These are phyloP conservation scores for Cyberlindnera amylophila DNA, from an alignment of 805 yeast species.

Conservation along the genomic window DNA sequence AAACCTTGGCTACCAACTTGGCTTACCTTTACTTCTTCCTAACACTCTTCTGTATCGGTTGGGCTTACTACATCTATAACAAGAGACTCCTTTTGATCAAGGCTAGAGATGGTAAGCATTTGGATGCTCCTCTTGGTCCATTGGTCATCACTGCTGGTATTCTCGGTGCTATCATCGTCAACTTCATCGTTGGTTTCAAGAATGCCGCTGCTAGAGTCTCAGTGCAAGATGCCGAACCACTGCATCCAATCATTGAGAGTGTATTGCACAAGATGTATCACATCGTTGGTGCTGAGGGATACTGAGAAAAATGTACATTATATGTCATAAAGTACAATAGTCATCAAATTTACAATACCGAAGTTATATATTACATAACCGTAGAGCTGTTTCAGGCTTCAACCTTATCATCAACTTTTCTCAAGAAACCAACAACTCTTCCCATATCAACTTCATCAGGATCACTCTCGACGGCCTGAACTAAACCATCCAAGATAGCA, in stretches of 20 bases:
- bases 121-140: constrained; percentile 91
- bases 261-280: constrained; percentile 31
- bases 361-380: neutral
- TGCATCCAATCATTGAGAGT: constrained; percentile 26
- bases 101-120: constrained; percentile 79
- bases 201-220: constrained; percentile 29
- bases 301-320: constrained; percentile 4
- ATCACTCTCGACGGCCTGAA: constrained; percentile 88
- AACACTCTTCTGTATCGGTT: constrained; percentile 76
- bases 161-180: constrained; percentile 59
- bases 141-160: constrained; percentile 70
- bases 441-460: constrained; percentile 63
- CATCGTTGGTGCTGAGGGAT: constrained; percentile 31
- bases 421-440: constrained; percentile 50
- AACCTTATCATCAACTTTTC: constrained; percentile 37
- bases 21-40: constrained; percentile 79
- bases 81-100: constrained; percentile 68
- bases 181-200: constrained; percentile 66
- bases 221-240: constrained; percentile 12
- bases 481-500: constrained; percentile 72
- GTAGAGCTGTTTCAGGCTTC: neutral
- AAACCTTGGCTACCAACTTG: constrained; percentile 57
- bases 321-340: neutral
- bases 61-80: constrained; percentile 84
- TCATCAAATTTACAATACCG: neutral